phyloP scores from a whole-genome alignment of 2,329 filamentous ascomycete genomes.

The Microcyclospora pomicola region DNA sequence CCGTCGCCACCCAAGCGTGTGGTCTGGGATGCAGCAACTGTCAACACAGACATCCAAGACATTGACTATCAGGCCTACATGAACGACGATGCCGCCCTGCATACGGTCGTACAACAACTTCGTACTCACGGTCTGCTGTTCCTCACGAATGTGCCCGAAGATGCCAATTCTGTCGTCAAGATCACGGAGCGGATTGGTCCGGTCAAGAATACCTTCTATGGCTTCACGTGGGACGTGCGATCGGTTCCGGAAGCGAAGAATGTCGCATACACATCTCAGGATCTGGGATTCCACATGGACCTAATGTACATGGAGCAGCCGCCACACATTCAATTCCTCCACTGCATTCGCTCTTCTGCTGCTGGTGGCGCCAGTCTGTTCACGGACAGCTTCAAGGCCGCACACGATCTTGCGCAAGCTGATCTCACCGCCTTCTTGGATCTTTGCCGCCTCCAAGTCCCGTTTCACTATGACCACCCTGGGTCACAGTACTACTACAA shows the following conservation, averaged over 20 bases:
- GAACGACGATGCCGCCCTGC: constrained; percentile 42
- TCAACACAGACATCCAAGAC: constrained; percentile 38
- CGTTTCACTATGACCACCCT: constrained; percentile 35
- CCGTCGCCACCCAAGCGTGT: constrained; percentile 5
- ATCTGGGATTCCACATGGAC: constrained; percentile 85
- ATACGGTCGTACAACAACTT: constrained; percentile 48
- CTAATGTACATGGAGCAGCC: constrained; percentile 71
- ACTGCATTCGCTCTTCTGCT: constrained; percentile 72
- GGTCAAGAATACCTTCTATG: constrained; percentile 81
- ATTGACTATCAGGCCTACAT: constrained; percentile 63
- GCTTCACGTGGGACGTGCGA: constrained; percentile 76
- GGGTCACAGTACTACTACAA: constrained; percentile 35
- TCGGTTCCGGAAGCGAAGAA: constrained; percentile 76
- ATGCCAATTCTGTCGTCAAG: constrained; percentile 38
- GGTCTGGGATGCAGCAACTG: constrained; percentile 34
- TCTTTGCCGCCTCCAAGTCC: constrained; percentile 6
- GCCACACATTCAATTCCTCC: constrained; percentile 73
- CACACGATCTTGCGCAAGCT: constrained; percentile 19
- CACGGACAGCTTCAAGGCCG: constrained; percentile 57
- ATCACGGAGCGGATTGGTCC: constrained; percentile 63
- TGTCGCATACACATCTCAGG: constrained; percentile 70
- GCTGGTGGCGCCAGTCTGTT: constrained; percentile 78
- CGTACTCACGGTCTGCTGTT: constrained; percentile 60
- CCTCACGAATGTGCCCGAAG: constrained; percentile 56
- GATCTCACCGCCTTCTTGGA: constrained; percentile 9